phyloP scores from a whole-genome alignment of 1,139 yeast species.

The Scheffersomyces titani region DNA sequence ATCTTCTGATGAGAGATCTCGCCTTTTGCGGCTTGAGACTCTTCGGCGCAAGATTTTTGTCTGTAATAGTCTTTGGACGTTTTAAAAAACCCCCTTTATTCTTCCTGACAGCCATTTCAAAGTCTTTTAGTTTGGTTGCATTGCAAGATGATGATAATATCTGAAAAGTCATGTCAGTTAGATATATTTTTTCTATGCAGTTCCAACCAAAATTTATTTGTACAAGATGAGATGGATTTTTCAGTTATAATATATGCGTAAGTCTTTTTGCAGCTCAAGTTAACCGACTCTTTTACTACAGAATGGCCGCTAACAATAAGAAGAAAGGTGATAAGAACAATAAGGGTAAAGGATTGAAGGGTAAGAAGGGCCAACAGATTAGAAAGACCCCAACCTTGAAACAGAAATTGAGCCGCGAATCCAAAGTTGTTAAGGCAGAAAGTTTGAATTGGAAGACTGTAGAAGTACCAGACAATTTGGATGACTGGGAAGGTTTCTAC shows the following conservation, averaged over 20 bases:
- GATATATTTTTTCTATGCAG: not conserved
- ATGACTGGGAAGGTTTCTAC: conserved; percentile 85
- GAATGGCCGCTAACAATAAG: not conserved
- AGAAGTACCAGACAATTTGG: conserved; percentile 79
- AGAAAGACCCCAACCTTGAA: conserved; percentile 30
- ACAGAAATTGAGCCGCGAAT: conserved; percentile 32
- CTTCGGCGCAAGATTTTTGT: conserved; percentile 21
- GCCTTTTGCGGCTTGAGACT: conserved; percentile 66
- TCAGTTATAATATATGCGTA: not conserved
- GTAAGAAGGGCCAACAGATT: conserved; percentile 7
- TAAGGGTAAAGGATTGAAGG: conserved; percentile 9
- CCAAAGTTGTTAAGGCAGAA: conserved; percentile 50
- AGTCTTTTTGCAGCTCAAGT: not conserved
- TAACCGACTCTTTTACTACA: not conserved
- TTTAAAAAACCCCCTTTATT: conserved; percentile 22
- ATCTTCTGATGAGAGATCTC: conserved; percentile 65
- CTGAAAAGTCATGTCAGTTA: not conserved
- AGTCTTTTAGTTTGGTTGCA: not conserved
- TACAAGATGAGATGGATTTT: not conserved
- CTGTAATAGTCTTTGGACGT: conserved; percentile 20
- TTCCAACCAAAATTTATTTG: not conserved
- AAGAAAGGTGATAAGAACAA: conserved; percentile 2
- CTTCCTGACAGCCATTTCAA: conserved; percentile 8
- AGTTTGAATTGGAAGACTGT: conserved; percentile 77
- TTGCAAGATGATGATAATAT: too few relatives aligned